A percentile compares a stretch with the other conserved stretches of the same genome.
Evolutionary conservation across 768 basidiomycete genomes (phyloP).

Genomic region (Russula earlei): DNA sequence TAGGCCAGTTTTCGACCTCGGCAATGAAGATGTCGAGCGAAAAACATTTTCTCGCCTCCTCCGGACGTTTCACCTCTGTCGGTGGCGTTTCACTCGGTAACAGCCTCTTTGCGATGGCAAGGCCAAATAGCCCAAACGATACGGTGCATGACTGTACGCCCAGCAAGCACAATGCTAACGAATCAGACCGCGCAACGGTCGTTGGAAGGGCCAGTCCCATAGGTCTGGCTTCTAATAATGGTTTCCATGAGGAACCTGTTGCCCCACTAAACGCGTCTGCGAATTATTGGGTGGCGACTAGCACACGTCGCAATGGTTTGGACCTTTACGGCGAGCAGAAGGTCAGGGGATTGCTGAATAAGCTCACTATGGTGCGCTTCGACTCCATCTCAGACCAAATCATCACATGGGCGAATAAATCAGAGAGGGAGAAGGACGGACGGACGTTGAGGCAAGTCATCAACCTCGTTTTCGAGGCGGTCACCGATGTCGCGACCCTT

Average conservation of each 20-base stretch:
- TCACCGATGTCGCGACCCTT: conserved; percentile 91
- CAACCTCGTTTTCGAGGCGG: conserved; percentile 93
- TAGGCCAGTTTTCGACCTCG: too few species aligned
- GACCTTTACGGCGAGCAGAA: conserved; percentile 61
- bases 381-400: conserved; percentile 94
- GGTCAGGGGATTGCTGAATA: conserved; percentile 87
- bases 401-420: conserved; percentile 90
- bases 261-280: conserved; percentile 66
- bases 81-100: too few species aligned
- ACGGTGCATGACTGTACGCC: conserved; percentile 59
- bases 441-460: conserved; percentile 94
- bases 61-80: conserved; percentile 51
- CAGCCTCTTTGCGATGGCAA: conserved; percentile 90
- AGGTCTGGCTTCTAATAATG: conserved; percentile 25
- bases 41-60: too few species aligned
- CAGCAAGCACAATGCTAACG: conserved; percentile 76
- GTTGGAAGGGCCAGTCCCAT: conserved; percentile 25
- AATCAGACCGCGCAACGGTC: conserved; percentile 46
- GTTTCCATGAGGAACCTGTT: conserved; percentile 49
- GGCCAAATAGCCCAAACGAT: conserved; percentile 81
- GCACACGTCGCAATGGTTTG: conserved; percentile 35
- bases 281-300: conserved; percentile 68
- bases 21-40: too few species aligned
- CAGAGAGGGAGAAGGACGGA: conserved; percentile 85
- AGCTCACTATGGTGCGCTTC: conserved; percentile 94